Evolutionary conservation across 2,329 filamentous ascomycete species (phyloP), one percentile per base, ranked within the genome.

Genomic region (Colletotrichum magnum): DNA sequence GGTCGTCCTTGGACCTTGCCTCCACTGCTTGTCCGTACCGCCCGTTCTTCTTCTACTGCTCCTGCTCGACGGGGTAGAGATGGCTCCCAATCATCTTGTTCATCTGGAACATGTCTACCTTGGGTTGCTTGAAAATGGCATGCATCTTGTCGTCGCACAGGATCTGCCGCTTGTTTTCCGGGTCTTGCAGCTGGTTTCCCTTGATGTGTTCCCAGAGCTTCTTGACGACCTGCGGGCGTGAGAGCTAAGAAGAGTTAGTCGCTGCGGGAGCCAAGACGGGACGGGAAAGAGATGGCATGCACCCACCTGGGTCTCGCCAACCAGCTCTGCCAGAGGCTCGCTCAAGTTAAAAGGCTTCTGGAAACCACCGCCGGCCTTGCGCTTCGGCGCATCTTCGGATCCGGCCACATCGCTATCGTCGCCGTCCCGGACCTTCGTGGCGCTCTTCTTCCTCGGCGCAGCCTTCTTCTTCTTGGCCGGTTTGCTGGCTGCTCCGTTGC

Each of bases 101-200:
- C 95, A 99, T 98, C 74, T 94, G 95, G 81, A 99, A 99, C 96
- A 99, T 99, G 81, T 98, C 94, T 58, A 99, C 93, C 76, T 89
- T 93, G 76, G 94, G 90, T 76, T 93, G 89, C 80, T 97, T 97
- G 84, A 99, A 99, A 7, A 99, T 93, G 6, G 93, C 92, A 70
- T 93, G 91, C 92, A 99, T 92, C 74, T 90, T 90, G 26, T 97
- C 94, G 80, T 99, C 96, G 82, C 96, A 99, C 32, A 90, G 85
- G 72, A 99, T 99, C 74, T 97, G 94, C 24, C 96, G 93, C 80
- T 95, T 95, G 83, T 99, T 95, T 72, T 80, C 89, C 0, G 95
- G 95, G 74, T 98, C 95, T 80, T 99, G 96, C 6, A 99, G 89
- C 48, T 94, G 88, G 73, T 95, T 91, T 69, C 86, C 89, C 76